Evolutionary conservation across 2,329 filamentous ascomycete genomes (phyloP), one percentile per base, ranked within the genome.

Genomic region (Cadophora sp.): DNA sequence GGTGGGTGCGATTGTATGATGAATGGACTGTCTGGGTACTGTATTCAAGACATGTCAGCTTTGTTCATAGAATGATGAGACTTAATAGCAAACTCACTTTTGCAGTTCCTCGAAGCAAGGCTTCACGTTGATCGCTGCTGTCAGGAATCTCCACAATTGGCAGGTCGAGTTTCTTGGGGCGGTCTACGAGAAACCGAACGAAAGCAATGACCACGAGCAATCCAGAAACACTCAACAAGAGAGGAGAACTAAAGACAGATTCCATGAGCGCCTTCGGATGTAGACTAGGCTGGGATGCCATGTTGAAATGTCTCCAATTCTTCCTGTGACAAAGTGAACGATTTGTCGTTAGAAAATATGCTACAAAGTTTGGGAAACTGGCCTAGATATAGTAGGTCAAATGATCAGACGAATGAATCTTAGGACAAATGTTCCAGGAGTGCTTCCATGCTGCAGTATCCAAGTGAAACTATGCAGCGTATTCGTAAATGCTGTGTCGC

Each of bases 11-110:
- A 64, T 7, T 64, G 64, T 16, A 73, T 22, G 1, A 71, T 60
- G 58, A 69, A 74, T 6, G 73, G 73, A 11, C 60, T 70, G 37
- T 73, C 59, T 9, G 72, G 72, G 60, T 73, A 73, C 73, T 73
- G 12, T 34, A 14, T 43, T 43, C 34, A 12, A 37, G 8, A 43
- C 14, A 12, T 19, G 40, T 43, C 40, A 43, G 40, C 31, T n/a
- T 34, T 43, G 40, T 43, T 19, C 4, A 19, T 3, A 11, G 12
- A 43, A 14, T 4, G 12, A 43, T 43, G 40, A 43, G 14, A 19
- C 16, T 16, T 5, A 4, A 43, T 12, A 16, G 14, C 2, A 3
- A 6, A 19, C 61, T 65, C 63, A 71, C 69, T 34, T 56, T 59
- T n/a, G 59, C 16, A 19, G 61, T 62, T 37, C 69, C 66, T 24